phyloP scores from a whole-genome alignment of 73 alveolate species.

The Paramecium tetraurelia region DNA sequence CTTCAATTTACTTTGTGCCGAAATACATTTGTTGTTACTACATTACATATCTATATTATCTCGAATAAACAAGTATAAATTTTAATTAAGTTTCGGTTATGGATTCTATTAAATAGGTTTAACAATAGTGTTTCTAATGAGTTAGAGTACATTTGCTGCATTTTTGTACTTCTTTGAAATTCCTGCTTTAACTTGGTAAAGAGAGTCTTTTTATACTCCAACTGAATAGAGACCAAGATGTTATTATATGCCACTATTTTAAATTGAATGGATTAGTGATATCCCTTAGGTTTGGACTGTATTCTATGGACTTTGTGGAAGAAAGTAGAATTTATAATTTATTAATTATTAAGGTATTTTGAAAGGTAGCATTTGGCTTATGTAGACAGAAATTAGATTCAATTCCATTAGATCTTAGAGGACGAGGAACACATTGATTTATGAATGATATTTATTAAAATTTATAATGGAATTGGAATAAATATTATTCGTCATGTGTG shows the following conservation, averaged over 20 bases:
- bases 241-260: conserved; percentile 18
- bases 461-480: conserved; percentile 27
- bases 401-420: background rate
- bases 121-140: background rate
- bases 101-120: conserved; percentile 21
- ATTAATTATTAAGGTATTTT: background rate
- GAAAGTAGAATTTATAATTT: background rate
- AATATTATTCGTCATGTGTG: background rate
- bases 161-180: conserved; percentile 34
- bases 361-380: background rate
- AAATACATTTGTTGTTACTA: background rate
- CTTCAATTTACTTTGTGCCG: conserved; percentile 34
- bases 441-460: background rate
- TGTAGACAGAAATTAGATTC: background rate
- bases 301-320: conserved; percentile 37
- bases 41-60: background rate
- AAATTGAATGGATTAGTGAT: conserved; percentile 43
- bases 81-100: background rate
- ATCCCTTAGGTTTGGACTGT: conserved; percentile 53
- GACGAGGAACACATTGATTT: background rate
- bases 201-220: conserved; percentile 42
- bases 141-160: background rate
- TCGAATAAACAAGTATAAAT: background rate
- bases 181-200: conserved; percentile 46
- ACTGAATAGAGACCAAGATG: conserved; percentile 35